Evolutionary conservation across 306 rosid genomes (phyloP).

Genomic region (Quercus glauca): DNA sequence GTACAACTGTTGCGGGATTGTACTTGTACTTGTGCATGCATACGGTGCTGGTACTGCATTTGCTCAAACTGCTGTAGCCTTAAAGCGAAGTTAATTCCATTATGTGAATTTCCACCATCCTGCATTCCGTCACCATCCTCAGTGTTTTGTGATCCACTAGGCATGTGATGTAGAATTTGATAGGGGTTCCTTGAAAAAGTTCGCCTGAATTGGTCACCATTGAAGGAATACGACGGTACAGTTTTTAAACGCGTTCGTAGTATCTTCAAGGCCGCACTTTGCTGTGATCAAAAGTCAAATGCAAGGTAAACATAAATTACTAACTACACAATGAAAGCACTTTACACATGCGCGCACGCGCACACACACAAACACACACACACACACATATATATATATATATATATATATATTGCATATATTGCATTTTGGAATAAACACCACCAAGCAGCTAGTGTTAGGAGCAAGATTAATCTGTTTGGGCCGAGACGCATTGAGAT

Average conservation of each 20-base stretch:
- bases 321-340: not conserved
- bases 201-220: slow-evolving; percentile 53
- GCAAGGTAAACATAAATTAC: slow-evolving; percentile 12
- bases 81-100: slow-evolving; percentile 63
- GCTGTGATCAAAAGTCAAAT: slow-evolving; percentile 53
- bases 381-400: not conserved
- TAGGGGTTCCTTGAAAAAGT: slow-evolving; percentile 58
- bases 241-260: slow-evolving; percentile 86
- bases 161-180: slow-evolving; percentile 50
- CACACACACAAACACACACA: too few relatives aligned
- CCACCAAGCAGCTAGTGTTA: not conserved
- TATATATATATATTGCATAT: too few relatives aligned
- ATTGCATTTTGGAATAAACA: not conserved
- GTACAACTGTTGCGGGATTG: slow-evolving; percentile 25
- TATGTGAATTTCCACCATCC: slow-evolving; percentile 47
- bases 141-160: slow-evolving; percentile 43
- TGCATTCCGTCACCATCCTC: slow-evolving; percentile 63
- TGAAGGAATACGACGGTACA: slow-evolving; percentile 69
- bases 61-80: slow-evolving; percentile 82
- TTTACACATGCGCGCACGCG: too few relatives aligned
- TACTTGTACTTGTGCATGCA: slow-evolving; percentile 44
- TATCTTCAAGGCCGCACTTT: slow-evolving; percentile 96
- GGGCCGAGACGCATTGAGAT: not conserved
- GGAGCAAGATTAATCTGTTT: not conserved
- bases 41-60: slow-evolving; percentile 79